Evolutionary conservation across 257 asterid genomes (phyloP).

Genomic region (Capsicum rhomboideum): DNA sequence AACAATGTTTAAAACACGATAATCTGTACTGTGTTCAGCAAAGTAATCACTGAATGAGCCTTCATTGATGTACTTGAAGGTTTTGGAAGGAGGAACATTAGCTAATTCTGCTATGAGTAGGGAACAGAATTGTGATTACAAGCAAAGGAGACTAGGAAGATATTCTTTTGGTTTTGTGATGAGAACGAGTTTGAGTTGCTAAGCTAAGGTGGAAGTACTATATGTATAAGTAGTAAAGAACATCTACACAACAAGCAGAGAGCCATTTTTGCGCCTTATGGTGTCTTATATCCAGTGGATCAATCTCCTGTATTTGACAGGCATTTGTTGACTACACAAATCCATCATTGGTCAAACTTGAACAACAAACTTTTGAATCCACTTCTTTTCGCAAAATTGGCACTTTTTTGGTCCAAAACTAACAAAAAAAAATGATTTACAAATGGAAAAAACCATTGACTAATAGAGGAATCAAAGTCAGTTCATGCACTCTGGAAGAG

Average conservation of each 20-base stretch:
- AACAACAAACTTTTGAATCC: not conserved
- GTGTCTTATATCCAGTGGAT: not conserved
- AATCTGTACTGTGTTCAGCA: no score
- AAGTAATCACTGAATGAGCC: no score
- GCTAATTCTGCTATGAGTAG: conserved; percentile 1
- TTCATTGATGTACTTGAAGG: conserved; percentile 18
- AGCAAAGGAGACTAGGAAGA: no score
- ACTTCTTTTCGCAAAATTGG: not conserved
- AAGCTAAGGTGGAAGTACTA: no score
- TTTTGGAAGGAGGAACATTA: conserved; percentile 9
- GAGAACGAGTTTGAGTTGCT: not conserved
- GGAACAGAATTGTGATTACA: no score
- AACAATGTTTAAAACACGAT: no score
- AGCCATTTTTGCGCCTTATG: not conserved
- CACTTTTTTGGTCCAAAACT: not conserved
- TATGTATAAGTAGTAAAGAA: not conserved
- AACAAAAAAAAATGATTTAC: no score
- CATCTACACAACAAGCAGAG: not conserved
- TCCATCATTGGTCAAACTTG: not conserved
- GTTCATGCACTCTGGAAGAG: not conserved
- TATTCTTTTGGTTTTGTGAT: no score
- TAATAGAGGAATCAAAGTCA: not conserved
- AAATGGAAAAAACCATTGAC: not conserved
- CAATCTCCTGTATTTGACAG: not conserved
- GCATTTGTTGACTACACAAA: not conserved